Evolutionary conservation across 108 stramenopile species (phyloP).

Genomic region (Skeletonema potamos): DNA sequence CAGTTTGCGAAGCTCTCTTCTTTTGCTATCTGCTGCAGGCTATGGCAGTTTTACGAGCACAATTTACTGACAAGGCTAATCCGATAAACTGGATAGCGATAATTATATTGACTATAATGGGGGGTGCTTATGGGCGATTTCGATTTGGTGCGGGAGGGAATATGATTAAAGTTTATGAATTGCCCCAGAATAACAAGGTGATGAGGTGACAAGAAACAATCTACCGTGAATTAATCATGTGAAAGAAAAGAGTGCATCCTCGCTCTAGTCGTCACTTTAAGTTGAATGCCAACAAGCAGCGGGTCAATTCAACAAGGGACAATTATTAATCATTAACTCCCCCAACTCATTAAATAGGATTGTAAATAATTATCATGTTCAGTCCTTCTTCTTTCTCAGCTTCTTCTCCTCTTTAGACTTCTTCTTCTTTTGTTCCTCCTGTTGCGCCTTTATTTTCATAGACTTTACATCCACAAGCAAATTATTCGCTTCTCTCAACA

Average conservation of each 20-base stretch:
- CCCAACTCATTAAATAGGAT: neutral
- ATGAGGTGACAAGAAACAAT: conserved; percentile 8
- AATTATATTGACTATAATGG: conserved; percentile 52
- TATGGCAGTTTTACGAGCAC: conserved; percentile 73
- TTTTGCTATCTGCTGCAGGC: conserved; percentile 79
- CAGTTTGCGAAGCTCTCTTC: conserved; percentile 80
- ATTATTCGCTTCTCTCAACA: conserved; percentile 68
- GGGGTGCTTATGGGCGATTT: conserved; percentile 69
- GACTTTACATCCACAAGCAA: conserved; percentile 76
- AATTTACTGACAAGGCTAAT: conserved; percentile 69
- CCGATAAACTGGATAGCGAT: conserved; percentile 81
- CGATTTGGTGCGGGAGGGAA: conserved; percentile 79
- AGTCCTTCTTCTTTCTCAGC: conserved; percentile 28
- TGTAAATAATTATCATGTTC: neutral
- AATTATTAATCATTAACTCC: neutral
- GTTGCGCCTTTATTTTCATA: conserved; percentile 51
- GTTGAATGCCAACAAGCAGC: no score
- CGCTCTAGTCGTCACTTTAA: no score
- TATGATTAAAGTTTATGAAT: conserved; percentile 83
- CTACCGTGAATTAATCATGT: no score
- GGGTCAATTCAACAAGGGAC: neutral
- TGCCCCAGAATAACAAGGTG: conserved; percentile 51
- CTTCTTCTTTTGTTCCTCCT: conserved; percentile 22
- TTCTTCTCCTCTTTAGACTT: conserved; percentile 28
- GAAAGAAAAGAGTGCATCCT: no score